Evolutionary conservation across 2,329 filamentous ascomycete genomes (phyloP).

Genomic region (Pestalotiopsis sp.): DNA sequence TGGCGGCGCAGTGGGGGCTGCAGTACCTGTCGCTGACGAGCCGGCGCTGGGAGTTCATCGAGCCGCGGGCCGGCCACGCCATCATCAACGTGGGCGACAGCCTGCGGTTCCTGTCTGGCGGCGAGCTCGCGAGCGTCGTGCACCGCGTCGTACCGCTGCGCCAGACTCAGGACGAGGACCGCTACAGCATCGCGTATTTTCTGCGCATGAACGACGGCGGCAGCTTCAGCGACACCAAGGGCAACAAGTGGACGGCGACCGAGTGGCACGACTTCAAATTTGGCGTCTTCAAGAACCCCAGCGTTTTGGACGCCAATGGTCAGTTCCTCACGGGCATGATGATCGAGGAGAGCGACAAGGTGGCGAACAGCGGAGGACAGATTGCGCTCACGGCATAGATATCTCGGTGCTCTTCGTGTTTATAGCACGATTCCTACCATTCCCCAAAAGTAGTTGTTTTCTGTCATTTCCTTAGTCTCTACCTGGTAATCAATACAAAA

Average conservation of each 20-base stretch:
- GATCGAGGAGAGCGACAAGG: too few relatives aligned
- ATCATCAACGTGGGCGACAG: slow-evolving; percentile 1
- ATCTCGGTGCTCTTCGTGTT: too few relatives aligned
- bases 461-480: too few relatives aligned
- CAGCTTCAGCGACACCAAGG: not conserved
- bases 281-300: not conserved
- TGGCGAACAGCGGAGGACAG: too few relatives aligned
- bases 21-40: not conserved
- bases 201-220: not conserved
- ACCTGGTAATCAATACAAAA: too few relatives aligned
- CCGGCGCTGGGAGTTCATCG: not conserved
- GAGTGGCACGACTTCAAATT: not conserved
- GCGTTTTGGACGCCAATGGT: too few relatives aligned
- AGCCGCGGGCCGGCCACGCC: not conserved
- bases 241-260: not conserved
- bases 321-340: too few relatives aligned
- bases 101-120: not conserved
- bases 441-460: too few relatives aligned
- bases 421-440: too few relatives aligned
- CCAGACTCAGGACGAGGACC: not conserved
- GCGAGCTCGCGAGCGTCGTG: not conserved
- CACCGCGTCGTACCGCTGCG: not conserved
- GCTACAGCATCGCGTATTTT: not conserved
- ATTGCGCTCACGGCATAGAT: too few relatives aligned
- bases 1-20: not conserved